phyloP scores from a whole-genome alignment of 2,329 filamentous ascomycete species.

The Epichloe elymi region DNA sequence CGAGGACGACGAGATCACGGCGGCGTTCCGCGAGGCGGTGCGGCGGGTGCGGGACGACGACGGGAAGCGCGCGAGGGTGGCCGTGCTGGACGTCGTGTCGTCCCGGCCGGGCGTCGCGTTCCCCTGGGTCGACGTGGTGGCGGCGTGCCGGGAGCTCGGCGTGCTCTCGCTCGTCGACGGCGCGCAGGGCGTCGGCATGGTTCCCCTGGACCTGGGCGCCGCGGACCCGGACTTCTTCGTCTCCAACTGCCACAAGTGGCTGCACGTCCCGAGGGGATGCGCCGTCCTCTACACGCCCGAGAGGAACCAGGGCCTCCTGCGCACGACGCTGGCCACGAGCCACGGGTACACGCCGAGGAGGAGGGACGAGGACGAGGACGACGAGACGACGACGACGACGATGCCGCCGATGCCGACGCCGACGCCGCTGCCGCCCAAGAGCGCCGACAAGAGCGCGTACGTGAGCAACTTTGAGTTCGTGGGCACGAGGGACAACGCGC shows the following conservation, averaged over 20 bases:
- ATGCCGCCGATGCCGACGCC: neutral
- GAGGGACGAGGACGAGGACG: too few species aligned
- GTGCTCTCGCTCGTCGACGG: conserved; percentile 69
- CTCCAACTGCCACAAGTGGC: conserved; percentile 85
- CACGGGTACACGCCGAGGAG: conserved; percentile 54
- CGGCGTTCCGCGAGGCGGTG: conserved; percentile 47
- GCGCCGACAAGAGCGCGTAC: conserved; percentile 40
- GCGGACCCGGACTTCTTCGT: conserved; percentile 78
- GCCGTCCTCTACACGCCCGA: conserved; percentile 68
- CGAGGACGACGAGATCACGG: conserved; percentile 52
- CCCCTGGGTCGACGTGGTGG: conserved; percentile 58
- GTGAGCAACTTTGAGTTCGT: conserved; percentile 62
- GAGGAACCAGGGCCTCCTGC: conserved; percentile 63
- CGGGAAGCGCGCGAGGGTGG: conserved; percentile 53
- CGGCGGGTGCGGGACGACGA: conserved; percentile 29
- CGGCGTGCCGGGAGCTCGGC: conserved; percentile 50
- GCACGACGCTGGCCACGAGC: conserved; percentile 64
- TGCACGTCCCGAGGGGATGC: conserved; percentile 66
- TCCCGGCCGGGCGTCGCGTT: conserved; percentile 67
- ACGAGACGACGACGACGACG: neutral
- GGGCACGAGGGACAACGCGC: conserved; percentile 60
- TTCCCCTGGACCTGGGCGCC: conserved; percentile 51
- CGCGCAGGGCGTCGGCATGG: conserved; percentile 73
- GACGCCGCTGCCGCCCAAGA: conserved; percentile 28
- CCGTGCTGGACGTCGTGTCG: conserved; percentile 64